Percentiles rank a stretch among this genome's conserved stretches.
Conservation (phyloP, 148 eudicot species). For the Bassia scoparia region DNA sequence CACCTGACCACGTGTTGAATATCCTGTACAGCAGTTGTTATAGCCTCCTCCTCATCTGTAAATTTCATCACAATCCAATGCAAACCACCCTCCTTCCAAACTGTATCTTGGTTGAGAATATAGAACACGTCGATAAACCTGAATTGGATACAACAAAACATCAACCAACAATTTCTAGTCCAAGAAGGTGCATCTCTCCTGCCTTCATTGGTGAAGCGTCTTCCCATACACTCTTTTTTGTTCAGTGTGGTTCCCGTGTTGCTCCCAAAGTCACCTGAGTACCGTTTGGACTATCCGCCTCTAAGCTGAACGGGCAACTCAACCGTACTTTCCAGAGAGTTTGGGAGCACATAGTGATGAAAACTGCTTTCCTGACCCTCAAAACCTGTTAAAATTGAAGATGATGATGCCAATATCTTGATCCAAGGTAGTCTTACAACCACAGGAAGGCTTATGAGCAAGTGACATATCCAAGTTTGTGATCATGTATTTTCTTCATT, state of each 20-base stretch:
- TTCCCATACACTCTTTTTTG: conserved; percentile 56
- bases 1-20: conserved; percentile 53
- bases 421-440: conserved; percentile 64
- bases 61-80: conserved; percentile 64
- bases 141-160: conserved; percentile 60
- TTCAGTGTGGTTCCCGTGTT: conserved; percentile 27
- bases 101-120: conserved; percentile 47
- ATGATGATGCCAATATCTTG: conserved; percentile 75
- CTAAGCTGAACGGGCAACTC: conserved; percentile 35
- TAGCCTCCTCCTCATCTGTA: conserved; percentile 78
- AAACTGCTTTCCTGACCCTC: conserved; percentile 74
- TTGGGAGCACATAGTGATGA: conserved; percentile 65
- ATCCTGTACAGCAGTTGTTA: conserved; percentile 66
- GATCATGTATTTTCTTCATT: conserved; percentile 29
- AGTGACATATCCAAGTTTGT: conserved; percentile 48
- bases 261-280: conserved; percentile 38
- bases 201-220: conserved; percentile 69
- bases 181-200: conserved; percentile 75
- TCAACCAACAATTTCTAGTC: conserved; percentile 79
- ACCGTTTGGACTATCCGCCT: conserved; percentile 29
- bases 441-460: conserved; percentile 51
- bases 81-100: conserved; percentile 55
- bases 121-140: conserved; percentile 68
- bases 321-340: conserved; percentile 63
- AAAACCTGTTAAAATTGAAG: conserved; percentile 72